Evolutionary conservation across 148 eudicot genomes (phyloP), one percentile per base, ranked within the genome.

Genomic region (Cornus suecica): DNA sequence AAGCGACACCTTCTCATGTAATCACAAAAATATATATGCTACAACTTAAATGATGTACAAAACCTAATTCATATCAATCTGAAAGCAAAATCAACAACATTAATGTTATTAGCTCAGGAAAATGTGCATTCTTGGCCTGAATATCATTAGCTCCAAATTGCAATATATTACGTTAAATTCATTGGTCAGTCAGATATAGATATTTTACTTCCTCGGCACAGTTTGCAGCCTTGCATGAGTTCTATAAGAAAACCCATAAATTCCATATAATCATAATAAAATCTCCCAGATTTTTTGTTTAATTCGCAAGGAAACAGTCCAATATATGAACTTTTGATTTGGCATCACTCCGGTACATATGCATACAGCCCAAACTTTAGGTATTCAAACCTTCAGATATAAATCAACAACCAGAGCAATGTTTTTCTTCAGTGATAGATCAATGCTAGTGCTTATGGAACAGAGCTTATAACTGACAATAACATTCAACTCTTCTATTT

Each of bases 1-100:
- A 79, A 95, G 91, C 18, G 99, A 92, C 74, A 95, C 99, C 99
- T 94, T 74, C 65, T 64, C 70, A 79, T 42, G 42, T 54, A 78
- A 79, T 37, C 24, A 77, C 14, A 29, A 26, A 26, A 66, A 71
- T 34, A 27, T 54, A 24, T 45, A 76, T 16, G 27, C 26, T 8
- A 42, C 62, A 20, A 2, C 8, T 65, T 30, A 5, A 31, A 42
- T 22, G 31, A 52, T 9, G 13, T 20, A n/a, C 2, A 65, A n/a
- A 66, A 66, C 24, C 54, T 11, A 58, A 18, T 58, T 24, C 62
- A 58, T 18, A 10, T 22, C 15, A 58, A 58, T 58, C 24, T 58
- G 62, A 58, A 18, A 58, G 62, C 62, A 58, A 58, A 58, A n/a
- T 58, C 62, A 58, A 20, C 24, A 58, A 58, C 23, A 58, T 18